These are phyloP conservation scores for Salix brachista DNA, from an alignment of 345 rosid genomes.

Conservation along the genomic window DNA sequence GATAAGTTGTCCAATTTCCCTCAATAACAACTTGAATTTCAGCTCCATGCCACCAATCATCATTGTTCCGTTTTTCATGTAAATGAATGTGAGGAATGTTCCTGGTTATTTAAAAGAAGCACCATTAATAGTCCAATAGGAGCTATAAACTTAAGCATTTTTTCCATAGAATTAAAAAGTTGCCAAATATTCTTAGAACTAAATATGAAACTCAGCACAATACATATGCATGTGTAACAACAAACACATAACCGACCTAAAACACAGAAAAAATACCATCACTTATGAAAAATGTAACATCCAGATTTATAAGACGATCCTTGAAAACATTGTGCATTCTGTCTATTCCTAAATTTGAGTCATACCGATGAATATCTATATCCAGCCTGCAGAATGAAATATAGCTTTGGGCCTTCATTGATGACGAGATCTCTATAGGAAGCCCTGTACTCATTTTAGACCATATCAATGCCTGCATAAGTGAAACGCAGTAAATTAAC, in stretches of 20 bases:
- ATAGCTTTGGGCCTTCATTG: slow-evolving; percentile 78
- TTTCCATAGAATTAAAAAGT: neutral
- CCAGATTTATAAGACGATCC: neutral
- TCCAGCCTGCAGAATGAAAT: slow-evolving; percentile 84
- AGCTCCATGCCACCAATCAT: slow-evolving; percentile 84
- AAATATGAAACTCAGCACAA: neutral
- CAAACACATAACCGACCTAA: no score
- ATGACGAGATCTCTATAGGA: slow-evolving; percentile 88
- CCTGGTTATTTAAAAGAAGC: slow-evolving; percentile 41
- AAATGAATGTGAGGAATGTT: slow-evolving; percentile 87
- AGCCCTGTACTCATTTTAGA: slow-evolving; percentile 99
- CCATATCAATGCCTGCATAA: slow-evolving; percentile 92
- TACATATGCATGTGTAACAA: neutral
- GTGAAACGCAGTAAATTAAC: slow-evolving; percentile 2
- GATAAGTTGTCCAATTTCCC: slow-evolving; percentile 98
- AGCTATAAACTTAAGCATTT: no score
- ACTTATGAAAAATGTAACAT: no score
- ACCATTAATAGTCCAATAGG: neutral
- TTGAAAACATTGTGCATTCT: neutral
- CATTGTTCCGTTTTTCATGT: slow-evolving; percentile 71
- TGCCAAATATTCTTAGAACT: neutral
- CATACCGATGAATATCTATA: slow-evolving; percentile 89
- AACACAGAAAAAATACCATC: neutral
- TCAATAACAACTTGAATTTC: slow-evolving; percentile 93
- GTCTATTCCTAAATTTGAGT: slow-evolving; percentile 1